Base-by-base conservation (phyloP, 352 stramenopile genomes). In the Phytopythium vexans region DNA sequence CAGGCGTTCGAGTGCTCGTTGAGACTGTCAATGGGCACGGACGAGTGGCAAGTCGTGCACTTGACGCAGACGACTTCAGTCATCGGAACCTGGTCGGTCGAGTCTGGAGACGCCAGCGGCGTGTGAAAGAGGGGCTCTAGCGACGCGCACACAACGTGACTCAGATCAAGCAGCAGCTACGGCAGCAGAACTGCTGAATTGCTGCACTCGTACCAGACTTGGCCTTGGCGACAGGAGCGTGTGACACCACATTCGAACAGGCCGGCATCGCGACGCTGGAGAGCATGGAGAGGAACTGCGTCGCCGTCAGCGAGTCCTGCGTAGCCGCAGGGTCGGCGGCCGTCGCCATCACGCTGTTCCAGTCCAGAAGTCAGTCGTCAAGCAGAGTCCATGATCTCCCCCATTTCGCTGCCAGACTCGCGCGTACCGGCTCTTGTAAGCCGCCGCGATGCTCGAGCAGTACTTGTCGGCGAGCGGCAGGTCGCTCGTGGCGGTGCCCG, bases 1-100 rank as follows among this genome's bases (percentile, higher is more conserved):
- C 84, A 94, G 15, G 47, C 44, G 49, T 75, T 76, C 1, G 81
- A 94, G 52, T 94, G 84, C 1, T 54, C 51, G 59, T 92, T 68
- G 39, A 94, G 52, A 10, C 78, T 48, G 11, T 82, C 57, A 6
- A 92, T 54, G 1, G 68, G 36, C 0, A 91, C 61, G 36, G 72
- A 54, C 14, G 52, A 66, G 31, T 68, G 62, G 55, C 81, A 94
- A 8, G 74, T 88, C 38, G 75, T 94, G 64, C 84, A 92, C 54
- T 91, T 91, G 49, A 89, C 69, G 12, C 57, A 56, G 9, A 81
- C 33, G 1, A 40, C 46, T 11, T 61, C 53, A 31, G 11, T 40
- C 42, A 34, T 31, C 42, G 42, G 49, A 32, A 12, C 38, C 31
- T 42, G 58, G 8, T 53, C 49, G 5, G 11, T 31, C 12, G 31